A percentile compares a stretch with the other conserved stretches of the same genome.
These are phyloP conservation scores for Endocalyx cinctus DNA, from an alignment of 2,329 filamentous ascomycete species.

Conservation along the genomic window DNA sequence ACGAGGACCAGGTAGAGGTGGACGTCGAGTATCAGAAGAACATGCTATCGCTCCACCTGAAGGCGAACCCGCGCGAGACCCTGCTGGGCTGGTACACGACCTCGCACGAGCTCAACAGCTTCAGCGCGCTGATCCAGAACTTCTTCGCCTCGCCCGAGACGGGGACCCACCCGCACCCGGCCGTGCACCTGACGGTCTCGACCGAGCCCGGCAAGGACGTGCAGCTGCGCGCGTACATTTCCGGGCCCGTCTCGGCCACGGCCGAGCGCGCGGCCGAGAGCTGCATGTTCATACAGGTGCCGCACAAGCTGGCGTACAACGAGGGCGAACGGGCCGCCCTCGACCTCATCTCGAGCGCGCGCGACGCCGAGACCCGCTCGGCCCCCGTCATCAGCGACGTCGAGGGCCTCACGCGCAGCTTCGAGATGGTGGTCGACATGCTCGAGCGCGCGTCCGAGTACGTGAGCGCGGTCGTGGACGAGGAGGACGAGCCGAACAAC, in stretches of 20 bases:
- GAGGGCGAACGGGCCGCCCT: slow-evolving; percentile 58
- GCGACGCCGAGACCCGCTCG: slow-evolving; percentile 70
- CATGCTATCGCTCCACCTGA: slow-evolving; percentile 93
- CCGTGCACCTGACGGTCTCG: slow-evolving; percentile 91
- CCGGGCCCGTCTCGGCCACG: slow-evolving; percentile 88
- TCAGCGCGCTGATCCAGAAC: slow-evolving; percentile 98
- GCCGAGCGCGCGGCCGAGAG: slow-evolving; percentile 92
- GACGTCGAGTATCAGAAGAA: slow-evolving; percentile 99
- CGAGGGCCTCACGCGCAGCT: slow-evolving; percentile 77
- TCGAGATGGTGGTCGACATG: slow-evolving; percentile 84
- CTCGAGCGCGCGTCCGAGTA: slow-evolving; percentile 89
- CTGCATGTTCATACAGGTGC: slow-evolving; percentile 95
- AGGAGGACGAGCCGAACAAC: slow-evolving; percentile 84
- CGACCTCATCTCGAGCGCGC: slow-evolving; percentile 78
- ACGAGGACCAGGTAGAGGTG: slow-evolving; percentile 96
- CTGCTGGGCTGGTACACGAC: slow-evolving; percentile 99
- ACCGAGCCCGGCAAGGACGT: slow-evolving; percentile 86
- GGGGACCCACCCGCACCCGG: slow-evolving; percentile 95
- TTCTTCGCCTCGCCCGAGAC: slow-evolving; percentile 98
- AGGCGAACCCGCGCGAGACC: slow-evolving; percentile 88
- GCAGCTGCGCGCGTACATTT: slow-evolving; percentile 90
- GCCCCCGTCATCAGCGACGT: slow-evolving; percentile 79
- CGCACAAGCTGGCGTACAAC: slow-evolving; percentile 90
- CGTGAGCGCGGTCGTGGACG: slow-evolving; percentile 89
- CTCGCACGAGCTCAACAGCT: slow-evolving; percentile 93